These are phyloP conservation scores for Solanum sitiens DNA, from an alignment of 257 asterid species.

Conservation along the genomic window DNA sequence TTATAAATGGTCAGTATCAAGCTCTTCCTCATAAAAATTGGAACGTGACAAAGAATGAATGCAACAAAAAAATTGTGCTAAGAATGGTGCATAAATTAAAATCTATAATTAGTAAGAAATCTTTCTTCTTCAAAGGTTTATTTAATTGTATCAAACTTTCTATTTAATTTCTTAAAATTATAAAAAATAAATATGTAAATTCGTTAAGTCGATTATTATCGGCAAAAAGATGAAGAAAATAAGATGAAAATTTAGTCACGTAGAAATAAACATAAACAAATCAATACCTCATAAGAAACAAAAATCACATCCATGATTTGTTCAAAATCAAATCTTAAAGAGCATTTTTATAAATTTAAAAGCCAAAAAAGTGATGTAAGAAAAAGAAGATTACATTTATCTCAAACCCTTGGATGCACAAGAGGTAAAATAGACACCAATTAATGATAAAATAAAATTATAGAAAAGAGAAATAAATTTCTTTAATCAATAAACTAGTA, in stretches of 20 bases:
- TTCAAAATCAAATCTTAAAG: not conserved
- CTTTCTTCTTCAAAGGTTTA: not conserved
- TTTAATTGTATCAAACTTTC: not conserved
- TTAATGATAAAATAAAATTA: not conserved
- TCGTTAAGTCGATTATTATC: not conserved
- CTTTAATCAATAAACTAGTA: not conserved
- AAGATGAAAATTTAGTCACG: not conserved
- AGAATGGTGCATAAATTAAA: not conserved
- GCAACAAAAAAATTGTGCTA: not conserved
- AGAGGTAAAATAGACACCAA: not conserved
- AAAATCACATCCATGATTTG: not conserved
- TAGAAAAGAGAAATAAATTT: not conserved
- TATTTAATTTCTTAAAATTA: not conserved
- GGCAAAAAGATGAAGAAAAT: not conserved
- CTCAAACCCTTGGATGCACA: not conserved
- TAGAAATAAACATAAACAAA: not conserved
- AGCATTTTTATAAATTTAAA: not conserved
- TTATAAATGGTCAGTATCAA: not conserved
- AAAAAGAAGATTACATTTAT: not conserved
- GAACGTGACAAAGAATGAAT: not conserved
- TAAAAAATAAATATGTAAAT: too few species aligned
- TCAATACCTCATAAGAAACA: not conserved
- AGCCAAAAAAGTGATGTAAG: not conserved
- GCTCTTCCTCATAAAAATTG: not conserved
- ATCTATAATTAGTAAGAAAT: not conserved